These are phyloP conservation scores for Rhodotorula sp. DNA, from an alignment of 1,284 basidiomycete species.

Conservation along the genomic window DNA sequence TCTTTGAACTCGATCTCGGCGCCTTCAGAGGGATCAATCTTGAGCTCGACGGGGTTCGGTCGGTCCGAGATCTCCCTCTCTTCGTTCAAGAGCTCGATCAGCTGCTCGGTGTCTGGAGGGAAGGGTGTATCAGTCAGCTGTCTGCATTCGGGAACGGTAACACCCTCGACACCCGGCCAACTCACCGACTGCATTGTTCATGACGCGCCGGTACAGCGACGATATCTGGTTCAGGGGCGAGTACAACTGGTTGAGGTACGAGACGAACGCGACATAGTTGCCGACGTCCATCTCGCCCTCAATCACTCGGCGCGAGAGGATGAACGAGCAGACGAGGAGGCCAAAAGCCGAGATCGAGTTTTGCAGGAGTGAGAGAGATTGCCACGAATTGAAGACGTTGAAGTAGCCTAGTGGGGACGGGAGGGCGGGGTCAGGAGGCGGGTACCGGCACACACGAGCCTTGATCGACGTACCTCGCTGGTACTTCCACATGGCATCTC, in stretches of 20 bases:
- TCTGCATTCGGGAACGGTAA: background rate
- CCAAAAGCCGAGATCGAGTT: conserved; percentile 71
- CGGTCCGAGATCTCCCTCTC: conserved; percentile 77
- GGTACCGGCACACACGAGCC: too few relatives aligned
- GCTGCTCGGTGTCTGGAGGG: conserved; percentile 72
- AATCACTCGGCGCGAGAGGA: conserved; percentile 67
- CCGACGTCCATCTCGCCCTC: conserved; percentile 50
- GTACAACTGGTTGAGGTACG: conserved; percentile 53
- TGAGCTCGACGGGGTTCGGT: conserved; percentile 68
- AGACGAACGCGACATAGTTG: conserved; percentile 56
- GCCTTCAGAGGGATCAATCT: conserved; percentile 56
- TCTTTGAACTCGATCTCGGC: conserved; percentile 74
- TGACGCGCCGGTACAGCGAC: conserved; percentile 46
- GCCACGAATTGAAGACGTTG: conserved; percentile 30
- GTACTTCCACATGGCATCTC: conserved; percentile 69
- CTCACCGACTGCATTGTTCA: conserved; percentile 39
- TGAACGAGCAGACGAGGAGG: conserved; percentile 71
- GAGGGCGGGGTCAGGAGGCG: background rate
- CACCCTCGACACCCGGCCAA: too few relatives aligned
- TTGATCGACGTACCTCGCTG: conserved; percentile 52
- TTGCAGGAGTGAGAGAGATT: conserved; percentile 47
- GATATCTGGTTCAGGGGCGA: conserved; percentile 64
- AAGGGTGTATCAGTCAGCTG: conserved; percentile 24
- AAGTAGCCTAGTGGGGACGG: conserved; percentile 57
- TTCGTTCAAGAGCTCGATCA: conserved; percentile 68